Base-by-base conservation (phyloP, 208 protist genomes). In the Trypanosomatidae sp. region DNA sequence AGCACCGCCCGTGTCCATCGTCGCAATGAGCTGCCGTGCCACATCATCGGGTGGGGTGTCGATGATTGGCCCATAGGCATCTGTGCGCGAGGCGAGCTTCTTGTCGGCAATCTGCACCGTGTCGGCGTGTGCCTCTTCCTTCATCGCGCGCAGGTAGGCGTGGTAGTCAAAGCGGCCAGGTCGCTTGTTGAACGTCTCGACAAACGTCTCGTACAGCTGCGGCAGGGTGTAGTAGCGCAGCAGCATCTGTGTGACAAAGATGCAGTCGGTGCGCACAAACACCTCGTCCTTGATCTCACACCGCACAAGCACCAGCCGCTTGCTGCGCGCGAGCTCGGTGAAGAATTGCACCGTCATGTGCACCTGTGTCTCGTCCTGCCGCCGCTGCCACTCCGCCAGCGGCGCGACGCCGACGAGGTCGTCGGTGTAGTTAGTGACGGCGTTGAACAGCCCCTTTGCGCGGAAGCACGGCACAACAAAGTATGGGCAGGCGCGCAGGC, bases 281-380 rank as follows among this genome's bases (percentile, higher is more conserved):
- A 91, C 74, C 41, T 91, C 68, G 37, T 95, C 87, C 53, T 91
- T 91, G 48, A 95, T 91, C 60, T 92, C 87, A 52, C 80, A 92
- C 33, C 87, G 76, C 33, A 92, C 83, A 21, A 95, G 60, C 19
- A 95, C 87, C 24, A 95, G 43, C 48, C 67, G 56, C 58, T 95
- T 95, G 33, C 62, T 76, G 26, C 66, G 64, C 48, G 64, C 40
- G n/a, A 95, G 62, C 50, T 95, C 87, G 1, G 83, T 92, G 54
- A 95, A 95, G 57, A 95, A 95, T 57, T 95, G 87, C 33, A 95
- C 80, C 13, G 87, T 95, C 87, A 95, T 95, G 66, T 95, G 80
- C 19, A 87, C 62, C 33, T 70, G 50, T 18, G 87, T 71, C 53
- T 76, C 33, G 43, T 88, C 82, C 52, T 92, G 83, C 64, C 91